phyloP scores from a whole-genome alignment of 1,284 basidiomycete genomes.

The Phellinidium pouzarii region DNA sequence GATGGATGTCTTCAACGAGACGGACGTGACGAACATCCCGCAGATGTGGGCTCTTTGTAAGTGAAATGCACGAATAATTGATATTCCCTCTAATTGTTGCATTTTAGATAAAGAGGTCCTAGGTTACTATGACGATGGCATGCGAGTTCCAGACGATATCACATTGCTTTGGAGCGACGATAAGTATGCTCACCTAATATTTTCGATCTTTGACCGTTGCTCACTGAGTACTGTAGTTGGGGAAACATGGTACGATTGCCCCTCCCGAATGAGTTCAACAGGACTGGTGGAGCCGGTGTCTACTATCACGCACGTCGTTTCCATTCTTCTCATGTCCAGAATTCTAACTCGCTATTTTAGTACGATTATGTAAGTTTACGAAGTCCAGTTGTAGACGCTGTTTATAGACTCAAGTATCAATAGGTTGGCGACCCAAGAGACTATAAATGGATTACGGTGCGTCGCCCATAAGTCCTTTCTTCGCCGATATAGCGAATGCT shows the following conservation, averaged over 20 bases:
- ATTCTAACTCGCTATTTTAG: conserved; percentile 22
- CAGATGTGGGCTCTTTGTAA: conserved; percentile 62
- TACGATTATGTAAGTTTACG: conserved; percentile 31
- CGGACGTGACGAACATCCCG: conserved; percentile 45
- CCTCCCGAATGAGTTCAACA: conserved; percentile 41
- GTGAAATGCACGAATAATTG: conserved; percentile 19
- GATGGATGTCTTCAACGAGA: conserved; percentile 44
- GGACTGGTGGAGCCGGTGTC: conserved; percentile 59
- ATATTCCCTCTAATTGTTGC: not conserved
- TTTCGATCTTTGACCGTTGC: not conserved
- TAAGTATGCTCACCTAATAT: conserved; percentile 34
- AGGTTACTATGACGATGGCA: conserved; percentile 57
- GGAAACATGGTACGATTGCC: conserved; percentile 57
- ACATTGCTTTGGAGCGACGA: conserved; percentile 57
- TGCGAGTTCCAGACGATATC: conserved; percentile 49
- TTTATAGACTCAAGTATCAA: not conserved
- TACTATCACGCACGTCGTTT: conserved; percentile 53
- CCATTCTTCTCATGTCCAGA: not conserved
- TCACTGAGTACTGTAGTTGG: conserved; percentile 33
- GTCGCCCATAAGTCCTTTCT: conserved; percentile 20
- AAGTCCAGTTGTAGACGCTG: conserved; percentile 18
- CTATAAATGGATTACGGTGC: conserved; percentile 55
- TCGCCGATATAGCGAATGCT: not conserved
- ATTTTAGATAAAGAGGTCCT: conserved; percentile 52
- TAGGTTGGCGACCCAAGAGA: conserved; percentile 49